Conservation (phyloP, 2,329 filamentous ascomycete species). For the Coniochaeta sp. region DNA sequence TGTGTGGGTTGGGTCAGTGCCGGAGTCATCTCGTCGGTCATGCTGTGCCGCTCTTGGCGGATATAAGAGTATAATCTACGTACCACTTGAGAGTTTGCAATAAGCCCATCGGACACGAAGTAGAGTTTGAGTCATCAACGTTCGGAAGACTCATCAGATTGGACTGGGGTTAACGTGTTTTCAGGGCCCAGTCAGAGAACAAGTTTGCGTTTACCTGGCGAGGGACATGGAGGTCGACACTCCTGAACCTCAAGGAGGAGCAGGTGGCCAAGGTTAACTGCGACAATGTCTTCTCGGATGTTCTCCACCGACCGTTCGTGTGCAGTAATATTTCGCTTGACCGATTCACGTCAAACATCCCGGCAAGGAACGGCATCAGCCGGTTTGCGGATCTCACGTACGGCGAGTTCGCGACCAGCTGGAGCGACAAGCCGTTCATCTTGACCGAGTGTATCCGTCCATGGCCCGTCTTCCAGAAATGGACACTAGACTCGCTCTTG, state of each 20-base stretch:
- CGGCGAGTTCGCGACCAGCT: conserved; percentile 65
- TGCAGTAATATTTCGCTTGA: conserved; percentile 69
- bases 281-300: conserved; percentile 78
- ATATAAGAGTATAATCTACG: background rate
- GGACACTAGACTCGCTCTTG: conserved; percentile 64
- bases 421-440: conserved; percentile 80
- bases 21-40: background rate
- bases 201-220: conserved; percentile 56
- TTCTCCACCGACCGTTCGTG: conserved; percentile 81
- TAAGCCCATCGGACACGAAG: background rate
- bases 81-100: background rate
- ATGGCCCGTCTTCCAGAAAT: conserved; percentile 72
- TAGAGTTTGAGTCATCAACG: conserved; percentile 2
- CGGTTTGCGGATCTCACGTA: conserved; percentile 62
- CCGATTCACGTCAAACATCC: conserved; percentile 65
- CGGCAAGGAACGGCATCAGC: conserved; percentile 62
- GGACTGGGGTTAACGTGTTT: conserved; percentile 11
- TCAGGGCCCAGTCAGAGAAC: conserved; percentile 21
- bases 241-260: conserved; percentile 48
- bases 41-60: background rate
- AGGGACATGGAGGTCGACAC: conserved; percentile 78
- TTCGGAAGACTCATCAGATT: background rate
- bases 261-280: conserved; percentile 59
- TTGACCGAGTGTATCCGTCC: conserved; percentile 71
- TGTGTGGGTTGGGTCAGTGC: background rate